Evolutionary conservation across 1,284 basidiomycete genomes (phyloP), one percentile per base, ranked within the genome.

Genomic region (Moesziomyces sp.): DNA sequence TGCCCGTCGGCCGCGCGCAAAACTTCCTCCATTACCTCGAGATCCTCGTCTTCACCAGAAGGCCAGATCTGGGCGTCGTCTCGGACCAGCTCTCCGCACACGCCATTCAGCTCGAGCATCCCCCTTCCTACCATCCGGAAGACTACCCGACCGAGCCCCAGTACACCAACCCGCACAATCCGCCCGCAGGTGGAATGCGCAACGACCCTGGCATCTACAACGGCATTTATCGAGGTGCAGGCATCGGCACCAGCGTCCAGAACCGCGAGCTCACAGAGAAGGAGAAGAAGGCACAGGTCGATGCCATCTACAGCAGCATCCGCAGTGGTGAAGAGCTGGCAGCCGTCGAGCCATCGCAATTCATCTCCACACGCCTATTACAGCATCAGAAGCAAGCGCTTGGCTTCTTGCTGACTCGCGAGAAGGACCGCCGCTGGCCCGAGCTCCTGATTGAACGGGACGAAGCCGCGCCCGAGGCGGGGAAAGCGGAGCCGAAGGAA

Each of bases 361-460:
- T 93, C 79, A 90, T 99, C 67, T 90, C 90, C 38, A 97, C 97
- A n/a, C 88, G 86, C 46, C 87, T 99, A 9, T 98, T 98, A 85
- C 92, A 94, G 18, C 97, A 99, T 86, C 97, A 99, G 86, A 96
- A 96, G 86, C 96, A 97, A 85, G 97, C 95, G 23, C 87, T 99
- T 23, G 94, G 95, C 0, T 99, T 99, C 85, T 86, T 99, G 50
- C 87, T 98, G n/a, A 93, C 96, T 79, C 89, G 95, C 43, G 97
- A 99, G 85, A 66, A 60, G 49, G 71, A 70, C 52, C 70, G 78
- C 13, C 45, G 50, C 5, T 80, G 71, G 62, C 46, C 69, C 0
- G 78, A 79, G 45, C 57, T 79, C 13, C 46, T 74, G 16, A 56
- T 67, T 11, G 72, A 75, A 13, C 57, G 45, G 9, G 59, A 53